These are phyloP conservation scores for Cytospora piceicola DNA, from an alignment of 2,329 filamentous ascomycete species.

Conservation along the genomic window DNA sequence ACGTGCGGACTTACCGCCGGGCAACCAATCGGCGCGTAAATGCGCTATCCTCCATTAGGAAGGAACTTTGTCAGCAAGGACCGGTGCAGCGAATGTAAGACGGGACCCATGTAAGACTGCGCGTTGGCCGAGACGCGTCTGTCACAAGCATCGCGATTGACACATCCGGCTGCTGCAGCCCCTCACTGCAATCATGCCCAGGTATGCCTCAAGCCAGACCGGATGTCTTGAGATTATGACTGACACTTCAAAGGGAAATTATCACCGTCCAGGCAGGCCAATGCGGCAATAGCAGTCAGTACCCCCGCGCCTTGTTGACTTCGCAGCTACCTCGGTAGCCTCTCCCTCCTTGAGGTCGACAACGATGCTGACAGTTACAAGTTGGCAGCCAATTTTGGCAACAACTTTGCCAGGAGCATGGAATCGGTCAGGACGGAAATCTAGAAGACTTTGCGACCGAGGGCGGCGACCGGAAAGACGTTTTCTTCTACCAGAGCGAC, in stretches of 20 bases:
- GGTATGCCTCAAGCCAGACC: constrained; percentile 33
- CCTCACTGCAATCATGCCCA: constrained; percentile 39
- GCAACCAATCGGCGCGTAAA: too few relatives aligned
- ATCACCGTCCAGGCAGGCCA: constrained; percentile 99
- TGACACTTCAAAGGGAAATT: constrained; percentile 73
- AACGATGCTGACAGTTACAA: constrained; percentile 48
- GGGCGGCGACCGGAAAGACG: constrained; percentile 96
- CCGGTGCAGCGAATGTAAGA: not conserved
- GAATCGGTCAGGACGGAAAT: constrained; percentile 96
- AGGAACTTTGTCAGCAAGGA: not conserved
- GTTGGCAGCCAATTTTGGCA: constrained; percentile 99
- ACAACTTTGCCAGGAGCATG: constrained; percentile 96
- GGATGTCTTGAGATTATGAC: not conserved
- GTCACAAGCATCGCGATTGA: constrained; percentile 10
- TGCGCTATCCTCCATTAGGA: not conserved
- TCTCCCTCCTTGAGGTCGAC: constrained; percentile 18
- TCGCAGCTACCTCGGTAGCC: constrained; percentile 31
- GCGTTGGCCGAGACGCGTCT: constrained; percentile 21
- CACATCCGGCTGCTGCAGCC: constrained; percentile 4
- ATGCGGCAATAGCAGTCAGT: constrained; percentile 98
- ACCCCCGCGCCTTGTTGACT: constrained; percentile 11
- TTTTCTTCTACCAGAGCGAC: constrained; percentile 99
- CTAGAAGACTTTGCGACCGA: constrained; percentile 97
- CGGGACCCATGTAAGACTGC: not conserved
- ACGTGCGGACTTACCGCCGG: too few relatives aligned